Base-by-base conservation (phyloP, 1,284 basidiomycete species). In the Phaffia rhodozyma region DNA sequence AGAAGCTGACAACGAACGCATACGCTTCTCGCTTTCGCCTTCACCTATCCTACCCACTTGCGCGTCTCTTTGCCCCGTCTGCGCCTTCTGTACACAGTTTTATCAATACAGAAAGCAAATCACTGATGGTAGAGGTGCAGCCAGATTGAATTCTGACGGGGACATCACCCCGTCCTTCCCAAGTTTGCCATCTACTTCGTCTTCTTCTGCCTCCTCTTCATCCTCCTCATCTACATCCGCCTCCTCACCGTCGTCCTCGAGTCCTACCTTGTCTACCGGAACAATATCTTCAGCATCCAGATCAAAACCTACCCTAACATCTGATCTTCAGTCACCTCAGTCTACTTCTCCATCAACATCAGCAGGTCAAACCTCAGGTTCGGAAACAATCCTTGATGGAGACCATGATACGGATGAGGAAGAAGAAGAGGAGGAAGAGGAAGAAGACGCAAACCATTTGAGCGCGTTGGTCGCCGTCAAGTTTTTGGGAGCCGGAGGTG, bases 401-500 rank as follows among this genome's bases (percentile, higher is more conserved):
- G 77, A 77, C n/a, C 69, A 74, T 20, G 72, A 74, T 48, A 79
- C 52, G n/a, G 75, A 79, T 50, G 75, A 78, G 3, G 78, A 79
- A 18, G 76, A 81, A 21, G 81, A 82, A 32, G 83, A 84, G 29
- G 84, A 84, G 48, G 83, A 82, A 20, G 80, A 83, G 34, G 84
- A 86, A 55, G 79, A 80, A 38, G 84, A 84, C 58, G 78, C 79
- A 60, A 69, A 70, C 62, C 82, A 83, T 79, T 75, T 93, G 59
- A 84, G 84, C 68, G 82, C 84, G 27, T 79, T 83, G 67, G 85
- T 87, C 1, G 87, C 92, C 2, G 77, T 91, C 74, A 89, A 87
- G 72, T 98, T 96, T 76, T 81, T 98, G 54, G 76, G 92, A 18
- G 96, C 94, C 1, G 94, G 96, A 50, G 94, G 94, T 21, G 79